Evolutionary conservation across 192 early-diverging fungal genomes (phyloP).

Genomic region (Coemansia sp.): DNA sequence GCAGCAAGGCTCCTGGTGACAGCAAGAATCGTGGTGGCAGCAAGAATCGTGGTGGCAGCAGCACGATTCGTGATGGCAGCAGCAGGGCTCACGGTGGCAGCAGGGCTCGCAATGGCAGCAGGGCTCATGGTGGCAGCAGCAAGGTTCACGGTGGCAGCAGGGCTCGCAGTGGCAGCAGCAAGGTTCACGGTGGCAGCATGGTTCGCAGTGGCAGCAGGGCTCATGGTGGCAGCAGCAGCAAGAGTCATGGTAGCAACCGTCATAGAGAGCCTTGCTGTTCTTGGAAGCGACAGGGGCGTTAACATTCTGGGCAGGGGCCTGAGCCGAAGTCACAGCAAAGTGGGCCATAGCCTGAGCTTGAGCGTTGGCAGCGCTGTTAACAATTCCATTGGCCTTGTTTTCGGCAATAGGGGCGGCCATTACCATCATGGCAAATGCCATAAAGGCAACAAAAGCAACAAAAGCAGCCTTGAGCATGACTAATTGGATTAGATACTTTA

Average conservation of each 20-base stretch:
- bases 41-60: constrained; percentile 15
- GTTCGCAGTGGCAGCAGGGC: constrained; percentile 10
- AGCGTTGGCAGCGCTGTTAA: background rate
- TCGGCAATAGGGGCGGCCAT: constrained; percentile 30
- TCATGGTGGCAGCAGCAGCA: constrained; percentile 21
- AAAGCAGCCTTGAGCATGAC: constrained; percentile 32
- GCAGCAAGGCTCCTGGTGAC: constrained; percentile 26
- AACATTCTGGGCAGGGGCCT: too few species aligned
- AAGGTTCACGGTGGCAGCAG: constrained; percentile 24
- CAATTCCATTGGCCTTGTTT: constrained; percentile 4
- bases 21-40: constrained; percentile 19
- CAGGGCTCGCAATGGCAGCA: constrained; percentile 12
- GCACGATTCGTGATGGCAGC: constrained; percentile 6
- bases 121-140: constrained; percentile 15
- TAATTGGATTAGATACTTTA: background rate
- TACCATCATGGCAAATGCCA: constrained; percentile 43
- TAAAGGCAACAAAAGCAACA: constrained; percentile 33
- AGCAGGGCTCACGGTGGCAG: constrained; percentile 15
- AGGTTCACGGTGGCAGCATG: constrained; percentile 14
- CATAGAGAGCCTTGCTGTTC: constrained; percentile 22
- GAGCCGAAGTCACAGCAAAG: too few species aligned
- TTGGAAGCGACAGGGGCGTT: constrained; percentile 5
- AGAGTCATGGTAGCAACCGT: constrained; percentile 12
- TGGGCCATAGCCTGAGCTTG: too few species aligned
- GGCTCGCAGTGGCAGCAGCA: constrained; percentile 5